phyloP scores from a whole-genome alignment of 192 early-diverging fungal genomes.

The Dissophora globulifera region DNA sequence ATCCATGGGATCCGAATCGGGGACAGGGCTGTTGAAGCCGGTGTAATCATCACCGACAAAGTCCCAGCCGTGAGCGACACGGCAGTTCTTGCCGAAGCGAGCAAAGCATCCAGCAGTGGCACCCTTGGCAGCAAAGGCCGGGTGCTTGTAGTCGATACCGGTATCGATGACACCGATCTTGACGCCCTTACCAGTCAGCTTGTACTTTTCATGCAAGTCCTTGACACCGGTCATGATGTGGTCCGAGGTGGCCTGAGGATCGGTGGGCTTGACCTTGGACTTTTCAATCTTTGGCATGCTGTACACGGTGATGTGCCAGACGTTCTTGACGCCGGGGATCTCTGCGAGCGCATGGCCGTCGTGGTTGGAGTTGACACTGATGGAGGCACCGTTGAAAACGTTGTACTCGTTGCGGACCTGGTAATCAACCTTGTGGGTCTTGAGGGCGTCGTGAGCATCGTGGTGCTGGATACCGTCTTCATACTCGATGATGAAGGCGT shows the following conservation, averaged over 20 bases:
- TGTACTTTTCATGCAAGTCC: conserved; percentile 43
- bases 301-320: conserved; percentile 59
- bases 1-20: conserved; percentile 60
- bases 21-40: conserved; percentile 51
- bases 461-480: conserved; percentile 8
- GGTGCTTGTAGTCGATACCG: conserved; percentile 69
- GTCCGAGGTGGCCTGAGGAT: conserved; percentile 25
- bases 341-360: conserved; percentile 36
- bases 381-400: conserved; percentile 58
- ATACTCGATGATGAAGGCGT: conserved; percentile 42
- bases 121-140: conserved; percentile 64
- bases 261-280: conserved; percentile 19
- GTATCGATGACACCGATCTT: conserved; percentile 70
- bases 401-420: conserved; percentile 59
- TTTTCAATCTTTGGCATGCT: conserved; percentile 25
- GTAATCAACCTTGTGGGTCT: conserved; percentile 24
- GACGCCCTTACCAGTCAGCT: conserved; percentile 54
- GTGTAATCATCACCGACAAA: conserved; percentile 65
- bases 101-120: conserved; percentile 64
- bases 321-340: conserved; percentile 48
- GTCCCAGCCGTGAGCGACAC: conserved; percentile 67
- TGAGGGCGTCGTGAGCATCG: conserved; percentile 31
- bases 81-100: conserved; percentile 65
- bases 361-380: conserved; percentile 46
- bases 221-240: conserved; percentile 60